phyloP scores from a whole-genome alignment of 176 grass and related monocot species.

The Aegilops umbellulata region DNA sequence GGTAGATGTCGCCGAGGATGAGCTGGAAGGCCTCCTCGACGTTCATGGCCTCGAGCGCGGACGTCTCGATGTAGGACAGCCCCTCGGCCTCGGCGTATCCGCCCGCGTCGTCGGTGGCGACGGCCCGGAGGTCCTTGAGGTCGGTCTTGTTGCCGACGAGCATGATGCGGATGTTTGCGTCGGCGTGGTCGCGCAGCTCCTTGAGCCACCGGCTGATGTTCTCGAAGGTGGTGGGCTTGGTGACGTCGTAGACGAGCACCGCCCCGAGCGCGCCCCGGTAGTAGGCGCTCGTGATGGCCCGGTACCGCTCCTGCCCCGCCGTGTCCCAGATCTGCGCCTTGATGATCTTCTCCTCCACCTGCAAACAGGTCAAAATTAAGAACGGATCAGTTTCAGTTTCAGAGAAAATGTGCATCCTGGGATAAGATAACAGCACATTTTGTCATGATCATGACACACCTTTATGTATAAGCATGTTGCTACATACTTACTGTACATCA shows the following conservation, averaged over 20 bases:
- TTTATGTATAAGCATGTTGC: neutral
- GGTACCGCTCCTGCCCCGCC: conserved; percentile 74
- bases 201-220: conserved; percentile 89
- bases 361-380: neutral
- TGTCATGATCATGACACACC: no score
- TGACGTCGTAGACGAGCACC: conserved; percentile 78
- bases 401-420: no score
- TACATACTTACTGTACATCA: neutral
- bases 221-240: conserved; percentile 85
- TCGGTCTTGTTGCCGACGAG: conserved; percentile 91
- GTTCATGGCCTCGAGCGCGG: conserved; percentile 75
- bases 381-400: neutral
- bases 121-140: conserved; percentile 62
- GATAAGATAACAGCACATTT: no score
- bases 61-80: conserved; percentile 83
- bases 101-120: conserved; percentile 50
- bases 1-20: conserved; percentile 76
- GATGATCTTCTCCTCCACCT: conserved; percentile 88
- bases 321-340: conserved; percentile 98
- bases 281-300: conserved; percentile 89
- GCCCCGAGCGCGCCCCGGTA: conserved; percentile 88
- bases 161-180: conserved; percentile 84
- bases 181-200: conserved; percentile 78
- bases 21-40: conserved; percentile 86
- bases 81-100: conserved; percentile 66